Evolutionary conservation across 441 rosid species (phyloP).

Genomic region (Dalechampia spathulata): DNA sequence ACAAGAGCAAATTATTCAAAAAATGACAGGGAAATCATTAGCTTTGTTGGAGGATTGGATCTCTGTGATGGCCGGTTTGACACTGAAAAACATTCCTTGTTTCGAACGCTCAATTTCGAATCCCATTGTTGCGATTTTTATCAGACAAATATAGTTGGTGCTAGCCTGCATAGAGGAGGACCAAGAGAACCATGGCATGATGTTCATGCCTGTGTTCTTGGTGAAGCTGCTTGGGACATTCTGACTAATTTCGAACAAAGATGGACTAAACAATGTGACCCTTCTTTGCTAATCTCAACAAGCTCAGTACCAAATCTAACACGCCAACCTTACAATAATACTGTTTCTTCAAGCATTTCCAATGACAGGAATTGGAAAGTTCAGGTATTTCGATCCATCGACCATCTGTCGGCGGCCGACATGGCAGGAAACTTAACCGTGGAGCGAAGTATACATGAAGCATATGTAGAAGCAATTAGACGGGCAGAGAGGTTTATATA

Average conservation of each 20-base stretch:
- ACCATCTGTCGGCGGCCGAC: conserved; percentile 49
- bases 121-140: conserved; percentile 53
- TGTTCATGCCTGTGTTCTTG: conserved; percentile 53
- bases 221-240: conserved; percentile 74
- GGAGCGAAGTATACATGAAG: conserved; percentile 77
- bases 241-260: conserved; percentile 72
- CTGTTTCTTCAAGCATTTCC: conserved; percentile 21
- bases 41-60: conserved; percentile 81
- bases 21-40: conserved; percentile 55
- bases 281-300: conserved; percentile 40
- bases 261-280: conserved; percentile 71
- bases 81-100: conserved; percentile 73
- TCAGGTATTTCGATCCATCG: conserved; percentile 73
- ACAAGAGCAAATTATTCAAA: conserved; percentile 17
- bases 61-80: conserved; percentile 82
- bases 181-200: conserved; percentile 98
- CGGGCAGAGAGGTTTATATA: conserved; percentile 69
- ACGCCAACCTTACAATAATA: background rate
- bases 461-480: conserved; percentile 68
- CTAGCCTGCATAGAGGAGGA: conserved; percentile 67
- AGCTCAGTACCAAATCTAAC: conserved; percentile 34
- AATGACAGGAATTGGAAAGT: conserved; percentile 56
- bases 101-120: conserved; percentile 41
- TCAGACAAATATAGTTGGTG: conserved; percentile 62
- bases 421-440: conserved; percentile 37